phyloP scores from a whole-genome alignment of 2,329 filamentous ascomycete genomes.

The Colletotrichum scovillei region DNA sequence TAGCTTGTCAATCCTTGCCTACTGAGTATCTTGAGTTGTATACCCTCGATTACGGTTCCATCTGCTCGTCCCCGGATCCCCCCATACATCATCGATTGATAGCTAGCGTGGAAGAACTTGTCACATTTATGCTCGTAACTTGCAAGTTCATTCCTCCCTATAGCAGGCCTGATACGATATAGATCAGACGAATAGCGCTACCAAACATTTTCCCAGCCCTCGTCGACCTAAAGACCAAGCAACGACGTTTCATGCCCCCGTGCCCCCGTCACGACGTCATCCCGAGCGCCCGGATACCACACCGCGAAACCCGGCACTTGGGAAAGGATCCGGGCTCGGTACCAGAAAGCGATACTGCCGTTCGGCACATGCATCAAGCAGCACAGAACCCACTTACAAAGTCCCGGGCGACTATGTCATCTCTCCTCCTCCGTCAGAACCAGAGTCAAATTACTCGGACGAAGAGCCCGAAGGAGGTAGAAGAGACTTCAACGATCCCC shows the following conservation, averaged over 20 bases:
- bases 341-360: neutral
- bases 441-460: too few species aligned
- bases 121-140: neutral
- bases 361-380: neutral
- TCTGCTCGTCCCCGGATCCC: neutral
- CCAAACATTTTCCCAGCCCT: too few species aligned
- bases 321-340: neutral
- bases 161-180: neutral
- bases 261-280: neutral
- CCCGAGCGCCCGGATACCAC: neutral
- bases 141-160: neutral
- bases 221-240: neutral
- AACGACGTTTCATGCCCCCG: neutral
- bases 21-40: neutral
- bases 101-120: neutral
- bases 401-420: neutral
- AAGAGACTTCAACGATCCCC: too few species aligned
- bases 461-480: too few species aligned
- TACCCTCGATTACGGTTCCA: neutral
- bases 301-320: neutral
- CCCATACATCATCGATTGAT: neutral
- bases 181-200: neutral
- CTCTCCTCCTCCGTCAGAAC: too few species aligned
- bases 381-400: neutral
- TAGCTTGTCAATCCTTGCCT: too few species aligned